These are phyloP conservation scores for Sordariomycetes sp. DNA, from an alignment of 2,329 filamentous ascomycete species.

Conservation along the genomic window DNA sequence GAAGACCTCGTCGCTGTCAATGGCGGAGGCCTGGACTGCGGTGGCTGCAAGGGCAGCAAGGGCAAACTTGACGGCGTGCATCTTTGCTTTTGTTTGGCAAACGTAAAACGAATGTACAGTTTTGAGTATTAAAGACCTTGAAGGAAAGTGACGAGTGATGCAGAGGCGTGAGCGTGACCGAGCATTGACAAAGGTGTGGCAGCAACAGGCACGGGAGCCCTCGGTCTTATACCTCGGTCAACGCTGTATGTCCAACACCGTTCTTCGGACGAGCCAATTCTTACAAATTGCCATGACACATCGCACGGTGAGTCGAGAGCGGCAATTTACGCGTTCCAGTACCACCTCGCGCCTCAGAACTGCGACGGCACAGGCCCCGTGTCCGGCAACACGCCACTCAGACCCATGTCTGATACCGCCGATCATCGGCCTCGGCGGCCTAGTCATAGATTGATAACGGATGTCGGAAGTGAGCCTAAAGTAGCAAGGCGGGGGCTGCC, in stretches of 20 bases:
- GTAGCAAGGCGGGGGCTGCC: background rate
- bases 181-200: background rate
- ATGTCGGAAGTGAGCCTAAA: background rate
- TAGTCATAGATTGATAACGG: background rate
- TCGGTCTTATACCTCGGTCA: background rate
- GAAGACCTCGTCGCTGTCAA: conserved; percentile 1
- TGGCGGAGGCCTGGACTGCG: conserved; percentile 5
- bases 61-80: background rate
- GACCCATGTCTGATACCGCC: background rate
- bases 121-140: background rate
- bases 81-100: background rate
- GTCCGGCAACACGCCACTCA: background rate
- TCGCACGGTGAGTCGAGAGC: too few relatives aligned
- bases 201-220: background rate
- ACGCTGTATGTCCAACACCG: background rate
- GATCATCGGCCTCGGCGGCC: background rate
- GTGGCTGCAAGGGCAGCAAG: conserved; percentile 1
- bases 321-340: background rate
- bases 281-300: background rate
- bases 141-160: background rate
- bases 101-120: background rate
- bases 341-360: background rate
- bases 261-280: background rate
- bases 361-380: background rate
- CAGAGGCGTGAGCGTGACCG: background rate